Base-by-base conservation (phyloP, 1,139 yeast genomes). In the Blastobotrys indianensis region DNA sequence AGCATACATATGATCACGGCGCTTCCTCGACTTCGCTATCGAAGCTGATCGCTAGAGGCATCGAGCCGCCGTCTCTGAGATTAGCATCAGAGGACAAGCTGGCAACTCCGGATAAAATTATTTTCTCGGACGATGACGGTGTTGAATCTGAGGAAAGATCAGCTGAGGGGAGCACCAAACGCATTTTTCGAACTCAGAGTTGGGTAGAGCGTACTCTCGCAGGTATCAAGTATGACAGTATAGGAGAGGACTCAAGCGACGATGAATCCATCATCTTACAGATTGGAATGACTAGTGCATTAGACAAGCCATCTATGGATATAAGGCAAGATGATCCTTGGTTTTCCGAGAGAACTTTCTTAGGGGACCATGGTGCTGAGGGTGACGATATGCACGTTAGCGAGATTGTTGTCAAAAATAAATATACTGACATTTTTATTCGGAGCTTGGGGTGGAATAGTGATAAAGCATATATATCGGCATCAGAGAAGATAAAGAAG, bases 371-470 rank as follows among this genome's bases (percentile, higher is more conserved):
- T 15, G 46, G 45, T 15, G 49, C 48, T 9, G 44, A 49, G 17
- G 49, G 46, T 9, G 54, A 46, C 13, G 51, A 39, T 6, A 54
- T 46, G 38, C 49, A 48, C 33, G 45, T 39, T 17, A 53, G 37
- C 16, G 57, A 52, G 15, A 44, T 45, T 37, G 39, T 41, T 30
- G 46, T 42, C n/a, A 48, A 49, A 25, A 55, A 54, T 45, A 45
- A 48, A 40, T 42, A 59, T 25, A 52, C 60, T 12, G 47, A 52
- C 10, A 54, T 55, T 15, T 53, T 57, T 3, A 63, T 60, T 46
- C 59, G 64, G 64, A 38, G 54, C 1, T 51, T 60, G 20, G 64
- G 64, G 15, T 42, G 36, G 29, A 33, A 37, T 12, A 25, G 20
- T 35, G 35, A 15, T 10, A 37, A 44, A 10, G 31, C 39, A 10